phyloP scores from a whole-genome alignment of 225 moss, liverwort and hornwort genomes.

The Rhytidiadelphus loreus region DNA sequence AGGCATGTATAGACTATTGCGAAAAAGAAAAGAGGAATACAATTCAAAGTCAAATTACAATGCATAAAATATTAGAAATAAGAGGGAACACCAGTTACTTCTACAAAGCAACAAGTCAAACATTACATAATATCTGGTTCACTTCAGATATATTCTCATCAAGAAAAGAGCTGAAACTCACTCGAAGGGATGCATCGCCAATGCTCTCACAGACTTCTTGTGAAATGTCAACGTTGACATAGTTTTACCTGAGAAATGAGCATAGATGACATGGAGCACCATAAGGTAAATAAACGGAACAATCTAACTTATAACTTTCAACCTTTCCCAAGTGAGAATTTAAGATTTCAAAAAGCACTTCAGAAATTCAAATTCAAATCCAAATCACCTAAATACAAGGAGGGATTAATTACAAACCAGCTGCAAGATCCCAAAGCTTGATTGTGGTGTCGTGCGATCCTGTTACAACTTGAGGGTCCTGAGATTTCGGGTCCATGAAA shows the following conservation, averaged over 20 bases:
- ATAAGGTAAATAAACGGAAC: neutral
- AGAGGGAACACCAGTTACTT: neutral
- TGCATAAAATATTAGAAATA: neutral
- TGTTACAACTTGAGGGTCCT: conserved; percentile 99
- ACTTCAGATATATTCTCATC: neutral
- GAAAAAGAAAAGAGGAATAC: neutral
- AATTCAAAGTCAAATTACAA: neutral
- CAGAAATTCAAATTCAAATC: neutral
- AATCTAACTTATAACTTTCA: neutral
- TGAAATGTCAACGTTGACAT: conserved; percentile 97
- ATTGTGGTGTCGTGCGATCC: conserved; percentile 98
- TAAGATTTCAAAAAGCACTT: neutral
- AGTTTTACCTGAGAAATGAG: conserved; percentile 56
- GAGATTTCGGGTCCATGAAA: neutral
- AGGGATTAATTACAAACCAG: conserved; percentile 41
- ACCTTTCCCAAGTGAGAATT: neutral
- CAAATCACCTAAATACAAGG: neutral
- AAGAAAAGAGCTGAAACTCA: conserved; percentile 33
- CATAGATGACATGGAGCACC: neutral
- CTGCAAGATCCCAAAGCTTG: conserved; percentile 99
- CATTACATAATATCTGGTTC: neutral
- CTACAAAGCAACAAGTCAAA: neutral
- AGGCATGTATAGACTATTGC: neutral
- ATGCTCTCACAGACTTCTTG: conserved; percentile 96
- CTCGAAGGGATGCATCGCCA: conserved; percentile 99